phyloP scores from a whole-genome alignment of 1,284 basidiomycete genomes.

The Butyriboletus appendiculatus region DNA sequence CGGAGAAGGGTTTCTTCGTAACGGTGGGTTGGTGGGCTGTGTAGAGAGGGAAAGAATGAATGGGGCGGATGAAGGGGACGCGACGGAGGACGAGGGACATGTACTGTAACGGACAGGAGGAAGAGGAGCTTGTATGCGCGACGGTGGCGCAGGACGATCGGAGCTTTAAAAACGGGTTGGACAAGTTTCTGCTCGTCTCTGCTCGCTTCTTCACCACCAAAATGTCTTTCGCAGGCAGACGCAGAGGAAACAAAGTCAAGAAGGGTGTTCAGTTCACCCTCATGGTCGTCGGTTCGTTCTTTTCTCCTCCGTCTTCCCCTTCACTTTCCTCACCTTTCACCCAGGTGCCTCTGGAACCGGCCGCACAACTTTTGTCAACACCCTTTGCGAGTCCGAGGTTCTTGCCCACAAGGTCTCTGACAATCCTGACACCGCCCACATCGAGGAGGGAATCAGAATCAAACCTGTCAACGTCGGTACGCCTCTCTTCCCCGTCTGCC shows the following conservation, averaged over 20 bases:
- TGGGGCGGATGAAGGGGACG: constrained; percentile 10
- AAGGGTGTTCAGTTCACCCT: constrained; percentile 96
- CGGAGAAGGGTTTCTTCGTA: constrained; percentile 54
- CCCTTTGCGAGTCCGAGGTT: constrained; percentile 92
- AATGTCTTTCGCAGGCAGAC: constrained; percentile 85
- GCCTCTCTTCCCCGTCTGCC: constrained; percentile 35
- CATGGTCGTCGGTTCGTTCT: constrained; percentile 85
- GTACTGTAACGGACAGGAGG: not conserved
- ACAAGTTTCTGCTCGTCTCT: constrained; percentile 32
- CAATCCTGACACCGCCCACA: constrained; percentile 86
- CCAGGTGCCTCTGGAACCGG: constrained; percentile 94
- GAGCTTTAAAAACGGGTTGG: constrained; percentile 43
- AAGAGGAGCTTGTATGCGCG: constrained; percentile 26
- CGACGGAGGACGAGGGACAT: constrained; percentile 25
- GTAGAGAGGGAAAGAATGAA: constrained; percentile 13
- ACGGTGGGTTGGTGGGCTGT: constrained; percentile 23
- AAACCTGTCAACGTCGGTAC: constrained; percentile 93
- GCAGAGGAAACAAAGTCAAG: constrained; percentile 93
- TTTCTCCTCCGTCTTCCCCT: not conserved
- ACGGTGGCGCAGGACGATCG: constrained; percentile 35
- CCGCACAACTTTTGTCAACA: constrained; percentile 98
- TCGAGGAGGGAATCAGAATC: constrained; percentile 94
- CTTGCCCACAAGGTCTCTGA: constrained; percentile 85
- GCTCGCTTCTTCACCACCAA: constrained; percentile 34
- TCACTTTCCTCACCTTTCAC: constrained; percentile 12